Evolutionary conservation across 1,284 basidiomycete genomes (phyloP), one percentile per base, ranked within the genome.

Genomic region (Anthracocystis setariae): DNA sequence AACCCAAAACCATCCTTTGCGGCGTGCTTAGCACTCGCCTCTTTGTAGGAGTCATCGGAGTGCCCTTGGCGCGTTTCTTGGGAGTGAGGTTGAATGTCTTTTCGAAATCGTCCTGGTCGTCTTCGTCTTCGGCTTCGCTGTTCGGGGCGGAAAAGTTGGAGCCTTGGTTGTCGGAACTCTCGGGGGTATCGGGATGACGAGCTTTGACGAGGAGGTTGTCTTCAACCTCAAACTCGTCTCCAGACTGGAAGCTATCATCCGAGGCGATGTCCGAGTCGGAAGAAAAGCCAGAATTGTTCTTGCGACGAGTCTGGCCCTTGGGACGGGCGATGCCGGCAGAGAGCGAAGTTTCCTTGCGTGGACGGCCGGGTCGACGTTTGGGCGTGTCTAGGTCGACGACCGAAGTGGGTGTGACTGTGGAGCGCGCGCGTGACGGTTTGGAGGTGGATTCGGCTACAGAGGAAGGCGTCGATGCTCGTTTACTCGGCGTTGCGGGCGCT

Each of bases 201-300:
- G 68, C 54, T 38, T 71, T 72, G 40, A 72, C 63, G 9, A 72
- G 59, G 21, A 72, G 42, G 21, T 71, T 61, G 51, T 71, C 62
- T 50, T 71, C 68, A 12, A 62, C 69, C 24, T 53, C 46, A 15
- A 67, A 63, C 45, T 66, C 69, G 69, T 72, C 59, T 7, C 63
- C 69, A 48, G 63, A 67, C 38, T 67, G 63, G 50, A 72, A 72
- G 15, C 55, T 59, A 50, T 72, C 69, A 40, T 72, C 69, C n/a
- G 69, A 72, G 3, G 46, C 69, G 13, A 58, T n/a, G 46, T 71
- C 62, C 0, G 68, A 71, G 38, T 66, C 68, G 29, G 68, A 62
- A 8, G 45, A 55, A 37, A 62, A 52, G 32, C 63, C 54, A 33
- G 58, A 51, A 12, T 57, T 42, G 43, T 57, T 66, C 38, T 57